A percentile compares a stretch with the other conserved stretches of the same genome.
Evolutionary conservation across 371 early-diverging fungal species (phyloP).

Genomic region (Lichtheimia hyalospora): DNA sequence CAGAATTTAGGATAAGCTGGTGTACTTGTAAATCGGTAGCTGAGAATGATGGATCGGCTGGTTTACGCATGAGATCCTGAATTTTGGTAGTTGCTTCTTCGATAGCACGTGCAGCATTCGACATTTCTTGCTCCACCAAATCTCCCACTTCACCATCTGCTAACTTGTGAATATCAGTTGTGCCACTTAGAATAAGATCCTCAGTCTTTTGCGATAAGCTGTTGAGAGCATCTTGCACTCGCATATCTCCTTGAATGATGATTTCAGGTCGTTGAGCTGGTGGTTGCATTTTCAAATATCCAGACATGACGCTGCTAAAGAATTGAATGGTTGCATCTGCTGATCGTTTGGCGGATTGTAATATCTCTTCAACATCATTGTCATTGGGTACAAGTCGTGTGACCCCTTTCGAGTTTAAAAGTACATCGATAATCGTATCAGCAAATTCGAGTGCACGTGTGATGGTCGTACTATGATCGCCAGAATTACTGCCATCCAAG

Average conservation of each 20-base stretch:
- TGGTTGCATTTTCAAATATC: slow-evolving; percentile 69
- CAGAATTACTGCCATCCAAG: slow-evolving; percentile 71
- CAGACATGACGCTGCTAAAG: slow-evolving; percentile 86
- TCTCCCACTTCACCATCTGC: slow-evolving; percentile 86
- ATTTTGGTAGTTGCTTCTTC: slow-evolving; percentile 88
- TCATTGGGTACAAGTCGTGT: slow-evolving; percentile 82
- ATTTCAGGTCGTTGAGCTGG: slow-evolving; percentile 71
- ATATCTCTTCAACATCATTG: slow-evolving; percentile 75
- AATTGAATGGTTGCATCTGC: slow-evolving; percentile 72
- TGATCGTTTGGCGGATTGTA: slow-evolving; percentile 65
- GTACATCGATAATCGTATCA: slow-evolving; percentile 79
- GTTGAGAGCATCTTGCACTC: slow-evolving; percentile 72
- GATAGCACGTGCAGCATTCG: slow-evolving; percentile 87
- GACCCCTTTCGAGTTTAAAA: slow-evolving; percentile 89
- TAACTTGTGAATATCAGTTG: slow-evolving; percentile 65
- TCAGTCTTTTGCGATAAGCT: slow-evolving; percentile 75
- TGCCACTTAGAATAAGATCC: slow-evolving; percentile 70
- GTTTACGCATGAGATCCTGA: slow-evolving; percentile 75
- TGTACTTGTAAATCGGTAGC: slow-evolving; percentile 87
- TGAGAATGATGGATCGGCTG: slow-evolving; percentile 70
- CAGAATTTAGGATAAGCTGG: slow-evolving; percentile 85
- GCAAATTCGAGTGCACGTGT: slow-evolving; percentile 80
- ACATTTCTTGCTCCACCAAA: slow-evolving; percentile 93
- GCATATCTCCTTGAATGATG: slow-evolving; percentile 71
- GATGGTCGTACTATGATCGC: slow-evolving; percentile 87